Evolutionary conservation across 495 filamentous ascomycete species (phyloP), one percentile per base, ranked within the genome.

Genomic region (Lasiosphaeris hirsuta): DNA sequence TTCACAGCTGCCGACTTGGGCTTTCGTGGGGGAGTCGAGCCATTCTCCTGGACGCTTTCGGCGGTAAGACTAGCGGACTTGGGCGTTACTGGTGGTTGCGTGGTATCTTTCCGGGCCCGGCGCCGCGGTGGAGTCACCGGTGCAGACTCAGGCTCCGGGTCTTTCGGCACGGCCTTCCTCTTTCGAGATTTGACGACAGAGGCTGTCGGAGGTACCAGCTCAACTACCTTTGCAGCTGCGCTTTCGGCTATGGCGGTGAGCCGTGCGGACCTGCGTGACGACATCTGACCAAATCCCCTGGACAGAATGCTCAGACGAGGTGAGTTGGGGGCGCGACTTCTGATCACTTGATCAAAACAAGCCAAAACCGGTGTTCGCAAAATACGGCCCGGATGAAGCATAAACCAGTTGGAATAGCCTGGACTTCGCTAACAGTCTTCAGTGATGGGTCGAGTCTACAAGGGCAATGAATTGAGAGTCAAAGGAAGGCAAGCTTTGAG

Each of bases 261-360:
- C 36, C 85, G 79, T 13, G 81, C 75, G 14, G 84, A 87, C 52
- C 83, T 77, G 54, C 85, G 75, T 30, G 81, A 73, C 51, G 82
- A 73, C 83, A 86, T 84, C 37, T 48, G 17, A 36, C 11, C 17
- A 23, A 59, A 23, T 15, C 17, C 14, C 5, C 23, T 30, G 2
- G 23, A 30, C 23, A 30, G 5, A 30, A 30, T 5, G 2, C 5
- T 30, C 5, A 30, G 23, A 30, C 23, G 23, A 30, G 5, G 23
- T 30, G 23, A 30, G 23, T 30, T 30, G 23, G 5, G 5, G 2
- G 23, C 5, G 23, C 23, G 23, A 30, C 5, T 30, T 30, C 23
- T 30, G 23, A 30, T 5, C 23, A 30, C 23, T 30, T 5, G 23
- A 30, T 30, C 23, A 5, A 30, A 5, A 30, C 23, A 30, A 2